A percentile compares a stretch with the other conserved stretches of the same genome.
phyloP scores from a whole-genome alignment of 2,329 filamentous ascomycete genomes.

The Xylariaceae sp. region DNA sequence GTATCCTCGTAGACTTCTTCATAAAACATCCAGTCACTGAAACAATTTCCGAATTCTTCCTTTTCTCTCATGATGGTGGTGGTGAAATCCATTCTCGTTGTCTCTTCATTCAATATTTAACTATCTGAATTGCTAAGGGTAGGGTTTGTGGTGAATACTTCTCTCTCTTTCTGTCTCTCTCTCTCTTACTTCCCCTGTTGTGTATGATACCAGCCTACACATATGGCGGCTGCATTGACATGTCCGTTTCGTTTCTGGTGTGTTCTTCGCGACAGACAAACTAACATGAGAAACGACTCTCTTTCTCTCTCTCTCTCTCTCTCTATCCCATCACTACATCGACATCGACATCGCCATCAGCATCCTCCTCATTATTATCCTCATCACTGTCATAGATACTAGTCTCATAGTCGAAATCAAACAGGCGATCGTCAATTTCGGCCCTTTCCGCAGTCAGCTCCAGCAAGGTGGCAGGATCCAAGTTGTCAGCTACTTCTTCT shows the following conservation, averaged over 20 bases:
- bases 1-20: too few species aligned
- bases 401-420: constrained; percentile 24
- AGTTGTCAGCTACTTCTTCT: background rate
- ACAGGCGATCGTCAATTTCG: constrained; percentile 20
- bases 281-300: background rate
- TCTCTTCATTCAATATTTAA: background rate
- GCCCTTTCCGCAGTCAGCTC: constrained; percentile 22
- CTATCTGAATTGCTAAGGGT: too few species aligned
- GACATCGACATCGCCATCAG: background rate
- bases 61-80: background rate
- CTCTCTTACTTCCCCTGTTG: background rate
- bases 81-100: background rate
- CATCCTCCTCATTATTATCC: constrained; percentile 16
- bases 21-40: too few species aligned
- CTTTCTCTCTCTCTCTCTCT: background rate
- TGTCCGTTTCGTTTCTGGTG: too few species aligned
- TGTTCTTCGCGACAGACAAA: too few species aligned
- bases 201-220: too few species aligned
- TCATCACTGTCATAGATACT: constrained; percentile 15
- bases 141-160: background rate
- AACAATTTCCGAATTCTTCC: too few species aligned
- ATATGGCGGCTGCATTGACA: too few species aligned
- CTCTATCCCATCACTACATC: background rate
- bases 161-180: background rate
- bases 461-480: constrained; percentile 16